Evolutionary conservation across 2,329 filamentous ascomycete genomes (phyloP), one percentile per base, ranked within the genome.

Genomic region (Gnomoniopsis sp.): DNA sequence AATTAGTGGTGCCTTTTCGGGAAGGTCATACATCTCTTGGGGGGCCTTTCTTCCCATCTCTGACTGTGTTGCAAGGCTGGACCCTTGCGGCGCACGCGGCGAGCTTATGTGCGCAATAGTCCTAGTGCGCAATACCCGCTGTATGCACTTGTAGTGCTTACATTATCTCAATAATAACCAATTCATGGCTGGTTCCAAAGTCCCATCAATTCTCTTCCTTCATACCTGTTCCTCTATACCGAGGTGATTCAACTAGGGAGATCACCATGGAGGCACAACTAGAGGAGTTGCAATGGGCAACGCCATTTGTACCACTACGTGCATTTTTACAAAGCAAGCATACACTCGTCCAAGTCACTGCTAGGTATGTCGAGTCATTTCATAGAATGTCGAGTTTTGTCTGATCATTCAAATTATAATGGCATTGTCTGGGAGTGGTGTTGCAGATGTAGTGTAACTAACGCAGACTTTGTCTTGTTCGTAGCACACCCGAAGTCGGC

Each of bases 401-500:
- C 8, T 8, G 8, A 8, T 30, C 8, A 30, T 30, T 4, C 8
- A 4, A 8, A 30, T 41, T 41, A 41, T 12, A 41, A n/a, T 6
- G 38, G 38, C 3, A 15, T 41, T 41, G 38, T n/a, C 12, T 41
- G 12, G 38, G 12, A 15, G 14, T 15, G 12, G 12, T 41, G 12
- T 4, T 41, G 38, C 3, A n/a, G 38, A 6, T 6, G 14, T n/a
- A 3, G 38, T 41, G n/a, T 41, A 15, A 15, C 38, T 41, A 15
- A 41, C 38, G 14, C n/a, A 41, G 21, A 46, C 10, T 23, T 19
- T 10, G 2, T 44, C 14, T 21, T 41, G n/a, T 11, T 14, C 11
- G 21, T 44, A 61, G 59, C 57, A 26, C 52, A 49, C 36, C 60
- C 11, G 38, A 22, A 2, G 57, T 62, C 21, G 30, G 44, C 14